A percentile compares a stretch with the other conserved stretches of the same genome.
Evolutionary conservation across 805 yeast genomes (phyloP).

Genomic region (Metschnikowia continentalis): DNA sequence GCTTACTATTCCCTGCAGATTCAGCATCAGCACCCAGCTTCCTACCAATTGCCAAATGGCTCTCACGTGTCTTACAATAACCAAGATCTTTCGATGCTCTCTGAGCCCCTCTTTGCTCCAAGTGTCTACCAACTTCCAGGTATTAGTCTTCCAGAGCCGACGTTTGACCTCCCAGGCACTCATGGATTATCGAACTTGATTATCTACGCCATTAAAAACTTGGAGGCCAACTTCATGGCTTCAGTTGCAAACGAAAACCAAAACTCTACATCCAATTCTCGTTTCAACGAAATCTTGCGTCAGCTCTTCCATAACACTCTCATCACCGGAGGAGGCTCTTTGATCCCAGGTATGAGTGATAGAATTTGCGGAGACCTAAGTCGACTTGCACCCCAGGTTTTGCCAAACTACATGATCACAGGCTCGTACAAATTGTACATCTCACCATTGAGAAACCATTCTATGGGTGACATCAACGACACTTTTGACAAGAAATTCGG

Average conservation of each 20-base stretch:
- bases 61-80: slow-evolving; percentile 28
- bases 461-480: slow-evolving; percentile 28
- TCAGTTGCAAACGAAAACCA: slow-evolving; percentile 18
- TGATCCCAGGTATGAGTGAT: slow-evolving; percentile 52
- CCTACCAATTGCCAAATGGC: slow-evolving; percentile 59
- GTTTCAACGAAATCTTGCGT: slow-evolving; percentile 38
- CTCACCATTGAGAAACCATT: slow-evolving; percentile 23
- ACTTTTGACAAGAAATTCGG: slow-evolving; percentile 54
- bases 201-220: slow-evolving; percentile 31
- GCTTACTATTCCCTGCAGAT: slow-evolving; percentile 23
- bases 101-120: slow-evolving; percentile 74
- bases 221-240: slow-evolving; percentile 32
- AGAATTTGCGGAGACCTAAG: slow-evolving; percentile 53
- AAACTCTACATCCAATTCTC: slow-evolving; percentile 24
- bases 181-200: slow-evolving; percentile 44
- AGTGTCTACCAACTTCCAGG: slow-evolving; percentile 43
- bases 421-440: slow-evolving; percentile 21
- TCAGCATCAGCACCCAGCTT: slow-evolving; percentile 15
- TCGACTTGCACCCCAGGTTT: slow-evolving; percentile 37
- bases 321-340: slow-evolving; percentile 58
- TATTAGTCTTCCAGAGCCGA: slow-evolving; percentile 29
- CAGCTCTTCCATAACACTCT: slow-evolving; percentile 42
- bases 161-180: slow-evolving; percentile 43
- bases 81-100: slow-evolving; percentile 48
- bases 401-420: slow-evolving; percentile 43